Conservation (phyloP, 805 yeast genomes). For the Debaryomyces prosopidis region DNA sequence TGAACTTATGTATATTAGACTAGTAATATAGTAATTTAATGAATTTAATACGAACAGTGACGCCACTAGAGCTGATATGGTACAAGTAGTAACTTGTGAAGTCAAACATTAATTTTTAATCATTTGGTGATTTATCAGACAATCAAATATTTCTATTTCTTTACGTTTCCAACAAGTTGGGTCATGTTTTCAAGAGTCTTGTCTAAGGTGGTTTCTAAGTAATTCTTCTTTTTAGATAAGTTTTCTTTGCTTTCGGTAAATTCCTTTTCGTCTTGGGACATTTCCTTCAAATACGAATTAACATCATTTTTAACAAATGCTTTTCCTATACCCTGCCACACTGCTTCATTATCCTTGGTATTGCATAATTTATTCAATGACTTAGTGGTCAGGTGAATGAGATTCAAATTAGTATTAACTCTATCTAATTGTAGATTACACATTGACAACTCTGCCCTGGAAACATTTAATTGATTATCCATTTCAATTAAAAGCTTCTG, state of each 20-base stretch:
- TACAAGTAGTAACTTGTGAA: neutral
- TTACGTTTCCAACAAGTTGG: constrained; percentile 32
- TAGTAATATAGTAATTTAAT: neutral
- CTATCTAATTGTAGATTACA: constrained; percentile 54
- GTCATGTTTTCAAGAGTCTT: constrained; percentile 68
- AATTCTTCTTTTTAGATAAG: constrained; percentile 66
- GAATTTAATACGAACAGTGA: neutral
- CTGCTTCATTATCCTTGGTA: constrained; percentile 43
- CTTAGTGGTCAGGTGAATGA: constrained; percentile 56
- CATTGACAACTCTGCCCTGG: constrained; percentile 59
- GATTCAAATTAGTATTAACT: constrained; percentile 48
- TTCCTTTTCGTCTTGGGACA: constrained; percentile 52
- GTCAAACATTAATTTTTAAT: no score
- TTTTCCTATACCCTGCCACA: constrained; percentile 88
- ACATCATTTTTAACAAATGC: constrained; percentile 55
- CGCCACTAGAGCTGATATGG: neutral
- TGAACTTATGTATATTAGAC: neutral
- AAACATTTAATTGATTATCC: constrained; percentile 61
- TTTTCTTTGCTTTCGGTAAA: constrained; percentile 60
- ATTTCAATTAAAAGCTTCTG: constrained; percentile 62
- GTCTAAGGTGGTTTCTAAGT: constrained; percentile 74
- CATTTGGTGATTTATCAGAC: no score
- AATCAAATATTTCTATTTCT: neutral
- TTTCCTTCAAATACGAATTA: constrained; percentile 45
- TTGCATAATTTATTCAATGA: constrained; percentile 48